Conservation (phyloP, 306 rosid species). For the Cicer arietinum region DNA sequence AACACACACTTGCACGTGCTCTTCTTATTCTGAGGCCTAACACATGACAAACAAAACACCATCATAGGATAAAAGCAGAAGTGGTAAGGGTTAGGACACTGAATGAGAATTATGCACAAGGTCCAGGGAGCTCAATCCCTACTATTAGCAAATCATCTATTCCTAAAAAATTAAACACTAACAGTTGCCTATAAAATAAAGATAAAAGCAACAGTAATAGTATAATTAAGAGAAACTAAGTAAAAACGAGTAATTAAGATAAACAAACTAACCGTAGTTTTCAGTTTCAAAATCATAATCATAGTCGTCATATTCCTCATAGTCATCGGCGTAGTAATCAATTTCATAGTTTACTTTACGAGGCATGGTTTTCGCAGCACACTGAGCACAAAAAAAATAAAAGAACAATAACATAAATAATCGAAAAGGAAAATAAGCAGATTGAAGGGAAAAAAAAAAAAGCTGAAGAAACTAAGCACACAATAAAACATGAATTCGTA, state of each 20-base stretch:
- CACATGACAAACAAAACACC: background rate
- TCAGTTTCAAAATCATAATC: conserved; percentile 53
- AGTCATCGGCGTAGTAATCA: conserved; percentile 64
- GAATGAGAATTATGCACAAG: too few species aligned
- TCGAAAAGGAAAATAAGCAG: background rate
- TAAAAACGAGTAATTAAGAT: background rate
- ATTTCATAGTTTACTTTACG: conserved; percentile 71
- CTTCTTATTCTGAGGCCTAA: background rate
- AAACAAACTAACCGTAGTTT: conserved; percentile 58
- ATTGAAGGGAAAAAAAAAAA: background rate
- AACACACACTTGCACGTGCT: background rate
- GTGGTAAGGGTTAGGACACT: too few species aligned
- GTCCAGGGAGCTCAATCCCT: too few species aligned
- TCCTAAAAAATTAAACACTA: too few species aligned
- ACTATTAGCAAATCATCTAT: too few species aligned
- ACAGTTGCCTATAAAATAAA: too few species aligned
- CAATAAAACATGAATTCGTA: background rate
- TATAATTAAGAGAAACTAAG: background rate
- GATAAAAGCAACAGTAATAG: background rate
- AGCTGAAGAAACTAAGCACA: background rate
- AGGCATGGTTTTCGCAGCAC: conserved; percentile 66
- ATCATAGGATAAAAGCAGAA: too few species aligned
- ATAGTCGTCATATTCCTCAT: conserved; percentile 58
- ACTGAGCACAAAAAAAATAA: background rate
- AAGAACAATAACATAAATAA: background rate